Evolutionary conservation across 1,284 basidiomycete genomes (phyloP).

Genomic region (Ustilago shanxiensis): DNA sequence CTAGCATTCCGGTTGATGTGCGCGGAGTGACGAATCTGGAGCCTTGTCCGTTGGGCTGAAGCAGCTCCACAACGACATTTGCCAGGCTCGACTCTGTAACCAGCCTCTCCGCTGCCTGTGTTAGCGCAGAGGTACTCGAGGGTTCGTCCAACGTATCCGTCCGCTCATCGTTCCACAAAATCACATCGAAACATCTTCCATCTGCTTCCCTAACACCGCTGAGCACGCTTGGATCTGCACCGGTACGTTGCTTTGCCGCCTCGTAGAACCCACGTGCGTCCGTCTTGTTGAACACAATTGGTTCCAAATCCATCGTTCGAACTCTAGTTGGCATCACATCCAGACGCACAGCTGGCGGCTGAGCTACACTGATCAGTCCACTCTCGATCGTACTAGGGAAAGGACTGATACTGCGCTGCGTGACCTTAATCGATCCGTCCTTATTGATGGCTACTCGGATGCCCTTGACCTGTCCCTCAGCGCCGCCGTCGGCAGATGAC

Average conservation of each 20-base stretch:
- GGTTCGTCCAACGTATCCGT: conserved; percentile 11
- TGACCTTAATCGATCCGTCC: conserved; percentile 35
- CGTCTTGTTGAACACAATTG: conserved; percentile 56
- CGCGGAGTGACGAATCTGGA: conserved; percentile 38
- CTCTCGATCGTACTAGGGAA: conserved; percentile 31
- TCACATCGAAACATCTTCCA: conserved; percentile 43
- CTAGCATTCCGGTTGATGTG: conserved; percentile 40
- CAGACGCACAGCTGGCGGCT: conserved; percentile 32
- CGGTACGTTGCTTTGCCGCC: conserved; percentile 40
- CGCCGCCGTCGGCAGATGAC: background rate
- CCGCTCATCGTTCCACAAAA: conserved; percentile 52
- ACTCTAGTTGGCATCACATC: conserved; percentile 41
- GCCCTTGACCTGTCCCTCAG: conserved; percentile 27
- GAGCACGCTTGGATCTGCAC: conserved; percentile 38
- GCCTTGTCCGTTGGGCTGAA: conserved; percentile 10
- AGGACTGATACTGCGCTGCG: conserved; percentile 30
- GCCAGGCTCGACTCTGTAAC: conserved; percentile 52
- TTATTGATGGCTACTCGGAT: conserved; percentile 38
- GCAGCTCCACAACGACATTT: conserved; percentile 40
- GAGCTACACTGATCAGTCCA: background rate
- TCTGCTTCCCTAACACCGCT: conserved; percentile 43
- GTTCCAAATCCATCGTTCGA: conserved; percentile 45
- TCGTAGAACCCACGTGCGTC: conserved; percentile 52
- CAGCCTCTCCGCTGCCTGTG: conserved; percentile 6
- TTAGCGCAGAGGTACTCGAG: background rate